Evolutionary conservation across 2,329 filamentous ascomycete genomes (phyloP).

Genomic region (Fusarium setosum): DNA sequence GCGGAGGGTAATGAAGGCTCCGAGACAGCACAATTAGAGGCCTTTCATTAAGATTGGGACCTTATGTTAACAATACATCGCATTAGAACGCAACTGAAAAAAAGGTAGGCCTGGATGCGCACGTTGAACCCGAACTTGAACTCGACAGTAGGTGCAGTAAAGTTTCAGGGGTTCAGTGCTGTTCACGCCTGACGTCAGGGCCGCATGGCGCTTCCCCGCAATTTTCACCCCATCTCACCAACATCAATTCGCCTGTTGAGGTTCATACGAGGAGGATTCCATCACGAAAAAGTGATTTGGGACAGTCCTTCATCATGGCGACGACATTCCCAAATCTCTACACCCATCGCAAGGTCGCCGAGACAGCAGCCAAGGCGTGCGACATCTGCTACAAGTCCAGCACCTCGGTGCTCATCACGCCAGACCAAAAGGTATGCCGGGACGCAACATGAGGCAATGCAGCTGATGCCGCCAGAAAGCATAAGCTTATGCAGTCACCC

Average conservation of each 20-base stretch:
- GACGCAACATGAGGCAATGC: neutral
- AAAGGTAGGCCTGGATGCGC: too few species aligned
- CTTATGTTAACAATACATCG: too few species aligned
- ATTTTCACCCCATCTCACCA: constrained; percentile 11
- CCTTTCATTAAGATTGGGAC: too few species aligned
- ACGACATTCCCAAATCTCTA: constrained; percentile 78
- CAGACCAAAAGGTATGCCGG: constrained; percentile 81
- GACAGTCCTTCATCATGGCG: constrained; percentile 51
- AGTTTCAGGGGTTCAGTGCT: constrained; percentile 19
- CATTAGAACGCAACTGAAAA: too few species aligned
- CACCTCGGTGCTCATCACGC: constrained; percentile 86
- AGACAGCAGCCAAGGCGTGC: constrained; percentile 84
- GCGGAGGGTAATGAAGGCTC: too few species aligned
- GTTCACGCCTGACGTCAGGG: constrained; percentile 31
- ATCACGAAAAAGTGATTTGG: neutral
- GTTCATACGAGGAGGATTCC: neutral
- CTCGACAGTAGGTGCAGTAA: too few species aligned
- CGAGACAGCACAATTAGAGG: too few species aligned
- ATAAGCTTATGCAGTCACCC: constrained; percentile 20
- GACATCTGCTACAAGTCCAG: constrained; percentile 93
- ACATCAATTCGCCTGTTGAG: constrained; percentile 4
- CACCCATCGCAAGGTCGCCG: constrained; percentile 87
- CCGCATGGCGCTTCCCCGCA: constrained; percentile 23
- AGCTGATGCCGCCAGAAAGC: constrained; percentile 13
- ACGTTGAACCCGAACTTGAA: too few species aligned